phyloP scores from a whole-genome alignment of 139 green algal species.

The Tetraselmis chui region DNA sequence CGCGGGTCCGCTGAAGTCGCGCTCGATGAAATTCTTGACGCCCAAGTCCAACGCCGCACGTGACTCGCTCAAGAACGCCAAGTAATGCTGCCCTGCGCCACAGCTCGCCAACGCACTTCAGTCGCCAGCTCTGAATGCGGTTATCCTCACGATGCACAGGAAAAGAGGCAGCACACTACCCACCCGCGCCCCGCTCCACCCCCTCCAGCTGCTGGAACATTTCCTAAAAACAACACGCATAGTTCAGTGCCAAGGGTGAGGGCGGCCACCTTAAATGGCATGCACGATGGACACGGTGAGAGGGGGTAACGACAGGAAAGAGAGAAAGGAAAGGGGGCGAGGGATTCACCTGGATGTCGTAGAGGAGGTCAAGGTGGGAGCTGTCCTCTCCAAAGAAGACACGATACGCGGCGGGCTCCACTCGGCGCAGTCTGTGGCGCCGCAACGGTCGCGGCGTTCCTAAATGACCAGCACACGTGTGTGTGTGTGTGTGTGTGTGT shows the following conservation, averaged over 20 bases:
- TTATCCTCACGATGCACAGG: too few species aligned
- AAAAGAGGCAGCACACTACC: too few species aligned
- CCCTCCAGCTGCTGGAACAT: conserved; percentile 73
- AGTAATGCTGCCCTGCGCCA: conserved; percentile 33
- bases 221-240: too few species aligned
- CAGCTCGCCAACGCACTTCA: too few species aligned
- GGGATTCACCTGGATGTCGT: conserved; percentile 47
- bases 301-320: too few species aligned
- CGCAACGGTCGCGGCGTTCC: conserved; percentile 15
- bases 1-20: conserved; percentile 44
- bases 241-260: too few species aligned
- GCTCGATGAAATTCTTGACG: conserved; percentile 64
- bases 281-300: too few species aligned
- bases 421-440: conserved; percentile 13
- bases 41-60: conserved; percentile 43
- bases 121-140: too few species aligned
- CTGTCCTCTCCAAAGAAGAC: conserved; percentile 53
- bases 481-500: too few species aligned
- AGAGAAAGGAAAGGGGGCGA: too few species aligned
- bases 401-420: conserved; percentile 64
- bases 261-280: too few species aligned
- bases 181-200: conserved; percentile 59
- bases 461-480: too few species aligned
- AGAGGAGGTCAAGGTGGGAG: conserved; percentile 63
- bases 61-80: conserved; percentile 41